Evolutionary conservation across 805 yeast genomes (phyloP), one percentile per base, ranked within the genome.

Genomic region (Candida khao-thaluensis): DNA sequence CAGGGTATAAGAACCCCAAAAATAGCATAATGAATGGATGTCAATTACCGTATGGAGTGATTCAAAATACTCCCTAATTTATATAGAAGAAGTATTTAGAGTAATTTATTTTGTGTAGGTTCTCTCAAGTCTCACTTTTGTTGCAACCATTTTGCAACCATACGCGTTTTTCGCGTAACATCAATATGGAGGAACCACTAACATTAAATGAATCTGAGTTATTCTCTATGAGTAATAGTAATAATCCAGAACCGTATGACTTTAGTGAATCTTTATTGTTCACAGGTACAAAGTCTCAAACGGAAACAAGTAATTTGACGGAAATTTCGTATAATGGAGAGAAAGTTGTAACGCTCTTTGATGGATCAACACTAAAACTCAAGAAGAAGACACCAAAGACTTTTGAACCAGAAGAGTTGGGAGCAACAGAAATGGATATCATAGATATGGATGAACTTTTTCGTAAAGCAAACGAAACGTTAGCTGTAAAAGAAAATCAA

Each of bases 1-100:
- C 72, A 1, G 74, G 73, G 3, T 69, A 81, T 57, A 42, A 60
- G 3, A 61, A 63, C 54, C 96, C 96, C 14, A 77, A 76, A 52
- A 83, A 83, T 58, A 61, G 50, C 10, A 56, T 84, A 39, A 74
- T 77, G 15, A 77, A 81, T 41, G 67, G 73, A 48, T 79, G 40
- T 40, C 46, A 46, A 29, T 28, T 32, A 4, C 45, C 43, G 2
- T 15, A 40, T 27, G 40, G 39, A 5, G 35, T 38, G 15, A 2
- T 17, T 10, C 29, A 37, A 15, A n/a, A 15, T 11, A 10, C 12
- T 17, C 26, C 35, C 4, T 32, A 22, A 27, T 5, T 14, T 22
- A 17, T 8, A 22, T 22, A 22, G 7, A 22, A n/a, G n/a, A n/a
- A n/a, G n/a, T n/a, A n/a, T n/a, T n/a, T n/a, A n/a, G n/a, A n/a